Base-by-base conservation (phyloP, 805 yeast genomes). In the Ogataea glucozyma region DNA sequence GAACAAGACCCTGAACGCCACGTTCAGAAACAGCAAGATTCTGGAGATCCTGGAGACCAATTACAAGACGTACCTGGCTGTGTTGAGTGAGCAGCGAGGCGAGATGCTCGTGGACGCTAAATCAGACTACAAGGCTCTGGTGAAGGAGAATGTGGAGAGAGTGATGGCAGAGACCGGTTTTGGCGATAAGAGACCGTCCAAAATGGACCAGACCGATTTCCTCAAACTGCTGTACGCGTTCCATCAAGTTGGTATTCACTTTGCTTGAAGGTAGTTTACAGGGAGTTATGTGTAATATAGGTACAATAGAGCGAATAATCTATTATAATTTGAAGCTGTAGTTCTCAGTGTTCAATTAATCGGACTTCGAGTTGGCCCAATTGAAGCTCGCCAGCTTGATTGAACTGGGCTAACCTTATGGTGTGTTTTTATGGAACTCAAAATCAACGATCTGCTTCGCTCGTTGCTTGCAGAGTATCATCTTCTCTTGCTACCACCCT, bases 241-340 rank as follows among this genome's bases (percentile, higher is more conserved):
- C 74, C 97, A 93, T 67, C 93, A 91, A 66, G 97, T 88, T 35
- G 98, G 98, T 32, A 86, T 93, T 47, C 98, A 91, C 66, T 93
- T 93, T 69, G 96, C 97, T 44, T 90, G 69, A 60, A 4, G 34
- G 33, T 27, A 38, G 29, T 18, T 26, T n/a, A n/a, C n/a, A n/a
- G n/a, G n/a, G 40, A 40, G 42, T 27, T 43, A 16, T 18, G 32
- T 19, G 26, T 29, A 26, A 20, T 33, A 18, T 27, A 26, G 33
- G 18, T 32, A 31, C 7, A 7, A 22, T 31, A 30, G 35, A 31
- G 23, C 30, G 30, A 31, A 20, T 27, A 16, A 41, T 14, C 7
- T n/a, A n/a, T n/a, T n/a, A n/a, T n/a, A n/a, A n/a, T n/a, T n/a
- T n/a, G n/a, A n/a, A n/a, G n/a, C n/a, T n/a, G n/a, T n/a, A n/a